Conservation (phyloP, 345 rosid species). For the Trapa bicornis region DNA sequence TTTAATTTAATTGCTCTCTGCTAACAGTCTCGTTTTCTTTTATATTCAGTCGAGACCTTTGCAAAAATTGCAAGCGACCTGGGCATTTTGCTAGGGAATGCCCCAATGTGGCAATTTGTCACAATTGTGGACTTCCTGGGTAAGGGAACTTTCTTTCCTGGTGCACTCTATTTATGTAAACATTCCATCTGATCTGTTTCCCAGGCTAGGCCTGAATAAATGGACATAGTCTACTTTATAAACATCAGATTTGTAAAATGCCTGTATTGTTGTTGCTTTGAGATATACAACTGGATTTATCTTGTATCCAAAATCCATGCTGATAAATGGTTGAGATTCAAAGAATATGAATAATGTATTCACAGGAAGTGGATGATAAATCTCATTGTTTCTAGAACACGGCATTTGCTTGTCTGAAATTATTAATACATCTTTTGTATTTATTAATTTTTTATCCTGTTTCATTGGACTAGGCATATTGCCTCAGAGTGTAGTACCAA, state of each 20-base stretch:
- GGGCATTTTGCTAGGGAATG: constrained; percentile 98
- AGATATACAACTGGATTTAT: no score
- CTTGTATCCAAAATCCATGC: no score
- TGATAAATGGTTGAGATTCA: background rate
- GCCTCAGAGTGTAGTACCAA: constrained; percentile 90
- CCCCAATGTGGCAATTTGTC: constrained; percentile 91
- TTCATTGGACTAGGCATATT: constrained; percentile 51
- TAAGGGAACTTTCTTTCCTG: constrained; percentile 14
- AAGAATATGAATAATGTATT: background rate
- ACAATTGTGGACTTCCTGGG: constrained; percentile 98
- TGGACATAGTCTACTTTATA: background rate
- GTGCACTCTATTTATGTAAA: background rate
- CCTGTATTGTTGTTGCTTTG: no score
- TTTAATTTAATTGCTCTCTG: background rate
- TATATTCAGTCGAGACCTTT: constrained; percentile 66
- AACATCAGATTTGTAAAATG: background rate
- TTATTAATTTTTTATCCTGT: background rate
- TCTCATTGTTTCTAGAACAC: background rate
- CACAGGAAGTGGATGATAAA: background rate
- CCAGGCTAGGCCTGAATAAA: background rate
- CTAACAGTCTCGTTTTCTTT: constrained; percentile 5
- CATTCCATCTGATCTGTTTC: background rate
- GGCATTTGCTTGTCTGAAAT: no score
- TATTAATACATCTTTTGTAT: background rate
- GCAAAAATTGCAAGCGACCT: constrained; percentile 96